Evolutionary conservation across 2,329 filamentous ascomycete genomes (phyloP).

Genomic region (Fusarium sp.): DNA sequence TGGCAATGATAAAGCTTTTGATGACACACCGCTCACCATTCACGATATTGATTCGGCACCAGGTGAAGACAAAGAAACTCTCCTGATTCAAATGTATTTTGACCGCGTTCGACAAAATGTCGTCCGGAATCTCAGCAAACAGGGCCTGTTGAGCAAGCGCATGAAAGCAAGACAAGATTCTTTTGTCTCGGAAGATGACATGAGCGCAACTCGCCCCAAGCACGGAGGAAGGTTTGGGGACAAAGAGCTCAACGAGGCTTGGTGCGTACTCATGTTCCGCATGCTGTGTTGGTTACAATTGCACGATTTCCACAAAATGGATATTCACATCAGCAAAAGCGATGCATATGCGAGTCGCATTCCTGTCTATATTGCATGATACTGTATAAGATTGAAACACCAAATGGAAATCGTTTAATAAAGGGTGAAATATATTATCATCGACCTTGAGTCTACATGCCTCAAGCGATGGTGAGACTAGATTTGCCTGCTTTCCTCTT

Average conservation of each 20-base stretch:
- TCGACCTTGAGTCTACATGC: too few species aligned
- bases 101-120: conserved; percentile 19
- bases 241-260: conserved; percentile 35
- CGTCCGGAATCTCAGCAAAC: not conserved
- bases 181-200: not conserved
- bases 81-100: conserved; percentile 27
- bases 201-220: not conserved
- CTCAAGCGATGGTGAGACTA: too few species aligned
- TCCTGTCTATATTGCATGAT: conserved; percentile 45
- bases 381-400: too few species aligned
- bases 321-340: conserved; percentile 46
- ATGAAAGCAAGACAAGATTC: not conserved
- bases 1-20: rapidly evolving
- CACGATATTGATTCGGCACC: conserved; percentile 27
- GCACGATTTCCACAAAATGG: conserved; percentile 51
- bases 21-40: not conserved
- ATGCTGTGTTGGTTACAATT: conserved; percentile 51
- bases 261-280: conserved; percentile 49
- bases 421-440: too few species aligned
- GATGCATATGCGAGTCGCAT: conserved; percentile 48
- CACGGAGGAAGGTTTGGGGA: not conserved
- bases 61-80: conserved; percentile 12
- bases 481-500: too few species aligned
- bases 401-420: too few species aligned
- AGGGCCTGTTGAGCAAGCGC: conserved; percentile 11